Evolutionary conservation across 1,284 basidiomycete genomes (phyloP).

Genomic region (Ganoderma sinense): DNA sequence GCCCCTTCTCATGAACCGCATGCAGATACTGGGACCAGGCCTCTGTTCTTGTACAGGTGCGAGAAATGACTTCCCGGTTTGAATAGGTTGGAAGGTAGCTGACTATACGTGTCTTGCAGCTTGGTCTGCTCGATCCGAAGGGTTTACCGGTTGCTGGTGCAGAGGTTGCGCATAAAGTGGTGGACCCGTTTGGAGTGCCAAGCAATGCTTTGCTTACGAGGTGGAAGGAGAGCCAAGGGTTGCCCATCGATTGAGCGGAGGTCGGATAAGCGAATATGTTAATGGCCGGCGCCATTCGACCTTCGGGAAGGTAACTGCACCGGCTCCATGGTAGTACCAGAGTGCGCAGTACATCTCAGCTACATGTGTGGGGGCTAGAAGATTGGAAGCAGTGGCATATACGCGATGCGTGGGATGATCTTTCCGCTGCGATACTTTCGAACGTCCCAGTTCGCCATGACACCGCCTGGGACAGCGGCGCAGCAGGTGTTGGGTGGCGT

Average conservation of each 20-base stretch:
- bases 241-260: conserved; percentile 37
- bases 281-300: neutral
- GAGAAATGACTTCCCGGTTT: neutral
- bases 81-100: neutral
- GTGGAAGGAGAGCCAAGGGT: conserved; percentile 51
- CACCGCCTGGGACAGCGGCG: neutral
- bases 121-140: conserved; percentile 45
- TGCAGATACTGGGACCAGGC: conserved; percentile 58
- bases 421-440: neutral
- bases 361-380: neutral
- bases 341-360: neutral
- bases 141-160: conserved; percentile 48
- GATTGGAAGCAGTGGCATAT: neutral
- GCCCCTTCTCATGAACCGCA: neutral
- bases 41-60: conserved; percentile 50
- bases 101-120: conserved; percentile 31
- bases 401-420: neutral
- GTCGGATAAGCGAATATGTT: neutral
- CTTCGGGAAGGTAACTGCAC: neutral
- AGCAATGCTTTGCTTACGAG: conserved; percentile 47
- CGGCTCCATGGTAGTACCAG: neutral
- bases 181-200: conserved; percentile 51
- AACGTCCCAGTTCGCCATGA: neutral
- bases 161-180: conserved; percentile 49
- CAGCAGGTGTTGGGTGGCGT: neutral